A percentile compares a stretch with the other conserved stretches of the same genome.
These are phyloP conservation scores for Sporisorium iseilematis-ciliati DNA, from an alignment of 1,284 basidiomycete species.

Conservation along the genomic window DNA sequence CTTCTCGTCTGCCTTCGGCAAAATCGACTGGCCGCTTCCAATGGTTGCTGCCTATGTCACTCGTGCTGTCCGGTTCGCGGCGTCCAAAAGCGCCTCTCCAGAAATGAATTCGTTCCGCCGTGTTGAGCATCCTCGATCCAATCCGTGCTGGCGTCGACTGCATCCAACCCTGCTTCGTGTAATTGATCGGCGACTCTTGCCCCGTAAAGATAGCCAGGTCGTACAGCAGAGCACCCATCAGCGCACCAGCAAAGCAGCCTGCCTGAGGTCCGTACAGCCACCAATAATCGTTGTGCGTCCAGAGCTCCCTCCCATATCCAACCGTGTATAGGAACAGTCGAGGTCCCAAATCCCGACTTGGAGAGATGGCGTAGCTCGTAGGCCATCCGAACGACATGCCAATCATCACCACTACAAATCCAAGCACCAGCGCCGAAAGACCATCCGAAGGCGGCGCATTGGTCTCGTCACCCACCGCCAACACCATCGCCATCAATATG, in stretches of 20 bases:
- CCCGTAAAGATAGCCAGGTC: slow-evolving; percentile 70
- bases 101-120: slow-evolving; percentile 18
- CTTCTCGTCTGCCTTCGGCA: background rate
- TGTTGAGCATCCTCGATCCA: slow-evolving; percentile 18
- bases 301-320: slow-evolving; percentile 74
- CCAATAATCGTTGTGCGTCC: slow-evolving; percentile 75
- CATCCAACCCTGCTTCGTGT: slow-evolving; percentile 32
- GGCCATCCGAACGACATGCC: slow-evolving; percentile 75
- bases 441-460: slow-evolving; percentile 74
- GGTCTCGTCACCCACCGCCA: slow-evolving; percentile 54
- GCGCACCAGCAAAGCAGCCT: slow-evolving; percentile 62
- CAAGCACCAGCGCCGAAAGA: slow-evolving; percentile 74
- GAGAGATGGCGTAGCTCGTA: slow-evolving; percentile 76
- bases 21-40: background rate
- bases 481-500: slow-evolving; percentile 56
- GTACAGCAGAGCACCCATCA: slow-evolving; percentile 69
- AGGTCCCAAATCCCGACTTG: slow-evolving; percentile 77
- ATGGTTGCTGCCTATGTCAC: no score
- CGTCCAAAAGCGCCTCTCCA: background rate
- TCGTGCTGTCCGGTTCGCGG: background rate
- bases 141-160: slow-evolving; percentile 32
- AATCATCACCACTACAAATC: slow-evolving; percentile 75
- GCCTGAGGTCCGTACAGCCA: slow-evolving; percentile 79
- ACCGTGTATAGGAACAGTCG: slow-evolving; percentile 76
- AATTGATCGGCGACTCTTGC: slow-evolving; percentile 66